Evolutionary conservation across 148 eudicot species (phyloP).

Genomic region (Fagopyrum tataricum): DNA sequence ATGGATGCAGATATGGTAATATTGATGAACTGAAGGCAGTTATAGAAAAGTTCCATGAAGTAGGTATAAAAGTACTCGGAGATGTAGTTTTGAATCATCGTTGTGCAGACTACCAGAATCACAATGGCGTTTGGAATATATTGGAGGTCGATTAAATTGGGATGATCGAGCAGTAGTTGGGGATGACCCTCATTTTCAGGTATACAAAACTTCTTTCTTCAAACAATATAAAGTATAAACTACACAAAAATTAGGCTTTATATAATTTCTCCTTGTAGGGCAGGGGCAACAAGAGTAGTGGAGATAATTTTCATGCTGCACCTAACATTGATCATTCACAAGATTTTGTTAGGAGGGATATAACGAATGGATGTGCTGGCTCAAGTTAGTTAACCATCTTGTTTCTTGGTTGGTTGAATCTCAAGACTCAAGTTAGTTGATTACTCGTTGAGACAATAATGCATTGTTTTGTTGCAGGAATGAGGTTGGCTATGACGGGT

Average conservation of each 20-base stretch:
- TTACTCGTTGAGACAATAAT: conserved; percentile 6
- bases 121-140: conserved; percentile 91
- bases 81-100: conserved; percentile 95
- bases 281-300: conserved; percentile 94
- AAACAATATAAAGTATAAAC: too few relatives aligned
- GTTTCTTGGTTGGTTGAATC: neutral
- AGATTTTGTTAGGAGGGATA: conserved; percentile 89
- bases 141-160: conserved; percentile 98
- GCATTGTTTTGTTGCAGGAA: conserved; percentile 38
- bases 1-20: conserved; percentile 62
- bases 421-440: neutral
- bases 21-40: conserved; percentile 68
- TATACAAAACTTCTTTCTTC: too few relatives aligned
- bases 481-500: conserved; percentile 97
- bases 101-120: conserved; percentile 70
- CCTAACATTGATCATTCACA: conserved; percentile 99
- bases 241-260: too few relatives aligned
- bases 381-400: conserved; percentile 43
- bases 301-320: conserved; percentile 98
- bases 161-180: conserved; percentile 97
- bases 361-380: conserved; percentile 86
- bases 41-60: conserved; percentile 65
- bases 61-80: conserved; percentile 77
- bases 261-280: conserved; percentile 26
- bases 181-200: conserved; percentile 96